Evolutionary conservation across 345 rosid species (phyloP), one percentile per base, ranked within the genome.

Genomic region (Ricinus communis): DNA sequence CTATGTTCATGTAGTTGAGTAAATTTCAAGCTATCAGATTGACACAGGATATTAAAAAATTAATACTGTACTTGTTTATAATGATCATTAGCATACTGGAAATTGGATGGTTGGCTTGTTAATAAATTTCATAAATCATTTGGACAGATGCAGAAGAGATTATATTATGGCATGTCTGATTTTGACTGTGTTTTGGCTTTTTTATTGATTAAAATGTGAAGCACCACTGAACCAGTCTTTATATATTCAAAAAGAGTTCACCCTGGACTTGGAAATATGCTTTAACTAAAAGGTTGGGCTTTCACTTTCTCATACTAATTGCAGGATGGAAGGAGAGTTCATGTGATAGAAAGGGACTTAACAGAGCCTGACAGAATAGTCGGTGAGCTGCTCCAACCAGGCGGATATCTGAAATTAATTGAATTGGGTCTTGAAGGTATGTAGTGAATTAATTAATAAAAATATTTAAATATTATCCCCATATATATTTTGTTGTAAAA

Each of bases 341-440:
- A 52, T 52, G 69, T 71, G 22, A 62, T 71, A 24, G 75, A 71
- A 41, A 71, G 75, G 68, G 75, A 71, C 51, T 51, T 71, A 51
- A 71, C 58, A 21, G 68, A 71, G 53, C 75, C 69, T 24, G 68
- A 71, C 43, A 71, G 75, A 41, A 71, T 71, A 15, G 75, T 71
- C 3, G 75, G 75, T 27, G 75, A 71, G 53, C 27, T 71, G 41
- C 69, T 71, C 25, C 75, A 71, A 28, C 75, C 75, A 5, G 75
- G 75, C 14, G 75, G 75, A 38, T 71, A 62, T 53, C 45, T 71
- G 10, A 71, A 62, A 53, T 62, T 71, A 41, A 27, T 71, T 28
- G 75, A 71, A 71, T 62, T 71, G n/a, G 75, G 75, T 12, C 75
- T 71, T 19, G 54, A 71, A 41, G 75, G 75, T 71, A 53, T 40